A percentile compares a stretch with the other conserved stretches of the same genome.
Conservation (phyloP, 331 rosid species). For the Rhamnella rubrinervis region DNA sequence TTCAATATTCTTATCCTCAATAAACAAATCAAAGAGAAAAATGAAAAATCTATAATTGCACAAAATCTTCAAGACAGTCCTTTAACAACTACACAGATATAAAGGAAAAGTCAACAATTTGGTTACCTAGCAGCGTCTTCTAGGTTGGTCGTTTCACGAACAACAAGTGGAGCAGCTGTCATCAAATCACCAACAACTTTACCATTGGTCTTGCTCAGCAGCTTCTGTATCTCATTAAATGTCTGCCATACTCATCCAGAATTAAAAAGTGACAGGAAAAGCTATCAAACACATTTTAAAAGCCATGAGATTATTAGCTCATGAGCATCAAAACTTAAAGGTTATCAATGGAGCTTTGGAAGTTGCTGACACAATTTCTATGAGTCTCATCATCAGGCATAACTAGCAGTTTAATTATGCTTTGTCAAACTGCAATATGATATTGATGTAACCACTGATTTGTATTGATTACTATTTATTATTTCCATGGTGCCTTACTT, state of each 20-base stretch:
- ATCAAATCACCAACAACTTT: constrained; percentile 86
- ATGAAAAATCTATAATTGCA: background rate
- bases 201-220: constrained; percentile 76
- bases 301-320: background rate
- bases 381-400: no score
- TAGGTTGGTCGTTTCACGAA: constrained; percentile 63
- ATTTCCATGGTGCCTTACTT: background rate
- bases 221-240: constrained; percentile 70
- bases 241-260: constrained; percentile 52
- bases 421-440: constrained; percentile 4
- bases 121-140: constrained; percentile 87
- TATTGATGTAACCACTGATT: background rate
- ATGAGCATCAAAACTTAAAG: background rate
- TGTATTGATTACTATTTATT: background rate
- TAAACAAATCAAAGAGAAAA: background rate
- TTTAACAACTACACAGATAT: background rate
- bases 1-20: background rate
- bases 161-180: constrained; percentile 89
- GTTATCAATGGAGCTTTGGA: background rate
- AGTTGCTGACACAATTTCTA: background rate
- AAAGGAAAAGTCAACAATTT: constrained; percentile 7
- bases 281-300: background rate
- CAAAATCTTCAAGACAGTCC: background rate
- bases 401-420: no score
- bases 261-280: constrained; percentile 28